These are phyloP conservation scores for Hypholoma fasciculare DNA, from an alignment of 768 basidiomycete genomes.

Conservation along the genomic window DNA sequence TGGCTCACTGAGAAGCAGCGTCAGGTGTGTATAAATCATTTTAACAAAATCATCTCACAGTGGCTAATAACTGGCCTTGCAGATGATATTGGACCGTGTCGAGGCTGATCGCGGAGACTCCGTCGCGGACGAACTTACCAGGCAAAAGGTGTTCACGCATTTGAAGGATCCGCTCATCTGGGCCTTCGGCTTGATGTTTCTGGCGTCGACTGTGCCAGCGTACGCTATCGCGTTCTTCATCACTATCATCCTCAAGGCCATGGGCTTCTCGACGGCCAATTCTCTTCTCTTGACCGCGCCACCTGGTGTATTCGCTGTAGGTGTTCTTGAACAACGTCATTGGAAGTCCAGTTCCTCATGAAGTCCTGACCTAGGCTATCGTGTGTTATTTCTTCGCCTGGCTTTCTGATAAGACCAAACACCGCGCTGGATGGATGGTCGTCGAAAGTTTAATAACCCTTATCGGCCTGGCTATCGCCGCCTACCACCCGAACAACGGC, in stretches of 20 bases:
- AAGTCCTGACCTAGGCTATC: slow-evolving; percentile 24
- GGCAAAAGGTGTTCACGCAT: slow-evolving; percentile 29
- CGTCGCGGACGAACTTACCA: slow-evolving; percentile 32
- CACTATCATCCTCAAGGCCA: slow-evolving; percentile 18
- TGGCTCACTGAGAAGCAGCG: slow-evolving; percentile 38
- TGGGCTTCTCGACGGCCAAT: slow-evolving; percentile 14
- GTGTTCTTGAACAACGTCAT: slow-evolving; percentile 12
- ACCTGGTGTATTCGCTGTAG: slow-evolving; percentile 16
- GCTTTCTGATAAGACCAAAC: slow-evolving; percentile 34
- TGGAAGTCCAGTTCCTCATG: too few species aligned
- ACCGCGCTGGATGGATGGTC: slow-evolving; percentile 33
- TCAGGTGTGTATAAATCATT: slow-evolving; percentile 22
- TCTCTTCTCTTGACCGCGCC: slow-evolving; percentile 20
- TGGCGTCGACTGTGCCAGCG: slow-evolving; percentile 23
- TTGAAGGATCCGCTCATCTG: slow-evolving; percentile 36
- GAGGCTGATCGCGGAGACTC: slow-evolving; percentile 40
- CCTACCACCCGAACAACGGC: slow-evolving; percentile 26
- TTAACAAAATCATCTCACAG: too few species aligned
- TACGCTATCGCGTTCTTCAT: slow-evolving; percentile 20
- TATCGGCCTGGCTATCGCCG: slow-evolving; percentile 32
- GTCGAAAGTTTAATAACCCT: slow-evolving; percentile 32
- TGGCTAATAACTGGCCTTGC: slow-evolving; percentile 7
- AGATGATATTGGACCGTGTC: slow-evolving; percentile 34
- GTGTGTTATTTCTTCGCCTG: slow-evolving; percentile 37
- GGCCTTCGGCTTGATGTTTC: slow-evolving; percentile 38